Conservation (phyloP, 441 rosid species). For the Lepidium campestre region DNA sequence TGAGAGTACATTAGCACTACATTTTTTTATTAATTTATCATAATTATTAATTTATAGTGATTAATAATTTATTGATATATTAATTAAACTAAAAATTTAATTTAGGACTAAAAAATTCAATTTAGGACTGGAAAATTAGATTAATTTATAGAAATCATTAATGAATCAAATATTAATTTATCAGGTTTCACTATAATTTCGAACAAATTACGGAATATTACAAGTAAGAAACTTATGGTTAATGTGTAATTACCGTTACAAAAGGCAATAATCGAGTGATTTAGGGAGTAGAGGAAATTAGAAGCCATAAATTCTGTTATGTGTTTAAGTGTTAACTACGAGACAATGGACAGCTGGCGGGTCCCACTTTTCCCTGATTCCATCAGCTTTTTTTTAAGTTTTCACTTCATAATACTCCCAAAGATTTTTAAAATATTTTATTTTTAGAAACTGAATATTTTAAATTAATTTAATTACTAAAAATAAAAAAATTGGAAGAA, state of each 20-base stretch:
- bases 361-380: conserved; percentile 38
- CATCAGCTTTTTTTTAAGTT: conserved; percentile 17
- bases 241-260: not conserved
- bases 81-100: no score
- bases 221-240: not conserved
- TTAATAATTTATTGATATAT: no score
- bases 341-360: conserved; percentile 33
- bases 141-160: no score
- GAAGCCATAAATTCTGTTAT: conserved; percentile 29
- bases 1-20: no score
- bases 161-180: no score
- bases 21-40: no score
- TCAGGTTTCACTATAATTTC: not conserved
- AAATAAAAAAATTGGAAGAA: not conserved
- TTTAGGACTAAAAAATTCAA: no score
- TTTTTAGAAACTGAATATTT: conserved; percentile 4
- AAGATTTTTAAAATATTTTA: not conserved
- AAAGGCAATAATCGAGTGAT: conserved; percentile 10
- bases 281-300: not conserved
- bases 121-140: no score
- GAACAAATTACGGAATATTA: conserved; percentile 7
- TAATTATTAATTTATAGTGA: no score
- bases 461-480: conserved; percentile 5
- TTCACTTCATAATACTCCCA: not conserved
- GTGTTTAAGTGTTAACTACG: conserved; percentile 17